Percentiles rank a stretch among this genome's conserved stretches.
Evolutionary conservation across 495 filamentous ascomycete genomes (phyloP).

Genomic region (Pseudoneurospora amorphoporcata): DNA sequence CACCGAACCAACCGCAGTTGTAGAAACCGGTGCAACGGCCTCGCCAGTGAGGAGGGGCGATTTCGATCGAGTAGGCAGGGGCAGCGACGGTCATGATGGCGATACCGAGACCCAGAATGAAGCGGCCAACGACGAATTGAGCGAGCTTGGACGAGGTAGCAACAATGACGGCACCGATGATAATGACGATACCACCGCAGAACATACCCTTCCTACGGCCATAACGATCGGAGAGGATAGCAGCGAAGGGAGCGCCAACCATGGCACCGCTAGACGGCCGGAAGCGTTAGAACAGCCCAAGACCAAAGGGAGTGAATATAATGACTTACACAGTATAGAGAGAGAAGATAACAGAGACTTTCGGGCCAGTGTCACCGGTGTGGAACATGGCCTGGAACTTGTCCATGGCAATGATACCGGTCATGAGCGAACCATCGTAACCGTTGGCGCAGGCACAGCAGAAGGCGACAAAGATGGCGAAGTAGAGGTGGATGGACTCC

Average conservation of each 20-base stretch:
- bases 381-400: conserved; percentile 29
- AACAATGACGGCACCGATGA: conserved; percentile 37
- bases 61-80: conserved; percentile 38
- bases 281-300: neutral
- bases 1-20: conserved; percentile 44
- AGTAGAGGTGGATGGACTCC: conserved; percentile 44
- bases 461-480: conserved; percentile 33
- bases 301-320: neutral
- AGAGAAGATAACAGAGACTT: conserved; percentile 35
- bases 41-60: conserved; percentile 40
- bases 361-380: conserved; percentile 23
- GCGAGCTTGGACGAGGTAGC: conserved; percentile 24
- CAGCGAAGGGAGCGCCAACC: conserved; percentile 33
- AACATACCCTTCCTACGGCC: conserved; percentile 38
- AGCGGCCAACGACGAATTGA: conserved; percentile 40
- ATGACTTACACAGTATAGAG: conserved; percentile 36
- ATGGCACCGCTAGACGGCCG: conserved; percentile 31
- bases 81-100: conserved; percentile 40
- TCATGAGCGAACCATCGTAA: conserved; percentile 35
- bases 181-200: conserved; percentile 41
- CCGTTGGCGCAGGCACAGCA: conserved; percentile 44
- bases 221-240: conserved; percentile 33
- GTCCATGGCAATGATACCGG: conserved; percentile 27
- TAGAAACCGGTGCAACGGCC: conserved; percentile 40
- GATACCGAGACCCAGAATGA: conserved; percentile 42